A percentile compares a stretch with the other conserved stretches of the same genome.
Evolutionary conservation across 148 eudicot species (phyloP).

Genomic region (Nepenthes gracilis): DNA sequence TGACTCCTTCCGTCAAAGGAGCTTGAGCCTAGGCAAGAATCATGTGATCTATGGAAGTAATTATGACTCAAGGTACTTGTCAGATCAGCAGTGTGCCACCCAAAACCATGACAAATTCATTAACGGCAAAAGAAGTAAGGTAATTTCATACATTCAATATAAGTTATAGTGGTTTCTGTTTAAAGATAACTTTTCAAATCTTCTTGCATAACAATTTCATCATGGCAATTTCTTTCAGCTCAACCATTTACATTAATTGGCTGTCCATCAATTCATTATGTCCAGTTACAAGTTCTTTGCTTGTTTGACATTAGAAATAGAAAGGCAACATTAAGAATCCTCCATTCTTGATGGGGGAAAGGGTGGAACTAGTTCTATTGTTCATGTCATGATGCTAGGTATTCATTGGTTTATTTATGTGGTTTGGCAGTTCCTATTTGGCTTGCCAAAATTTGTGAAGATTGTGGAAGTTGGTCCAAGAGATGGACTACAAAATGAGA

Average conservation of each 20-base stretch:
- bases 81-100: constrained; percentile 22
- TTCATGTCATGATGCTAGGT: too few species aligned
- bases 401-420: constrained; percentile 2
- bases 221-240: background rate
- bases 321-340: too few species aligned
- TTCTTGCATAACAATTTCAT: background rate
- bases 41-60: too few species aligned
- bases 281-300: background rate
- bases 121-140: constrained; percentile 33
- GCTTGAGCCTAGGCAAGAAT: too few species aligned
- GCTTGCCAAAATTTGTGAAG: constrained; percentile 63
- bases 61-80: constrained; percentile 21
- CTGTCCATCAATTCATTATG: background rate
- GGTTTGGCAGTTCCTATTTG: constrained; percentile 38
- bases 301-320: too few species aligned
- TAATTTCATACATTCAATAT: constrained; percentile 1
- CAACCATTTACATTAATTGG: background rate
- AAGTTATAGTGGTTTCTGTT: too few species aligned
- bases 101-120: constrained; percentile 8
- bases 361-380: too few species aligned
- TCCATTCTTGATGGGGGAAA: too few species aligned
- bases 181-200: constrained; percentile 11
- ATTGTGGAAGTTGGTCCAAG: constrained; percentile 99
- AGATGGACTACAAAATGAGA: constrained; percentile 96
- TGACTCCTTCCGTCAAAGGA: too few species aligned